Conservation (phyloP, 2,329 filamentous ascomycete genomes). For the Cladorrhinum sp. region DNA sequence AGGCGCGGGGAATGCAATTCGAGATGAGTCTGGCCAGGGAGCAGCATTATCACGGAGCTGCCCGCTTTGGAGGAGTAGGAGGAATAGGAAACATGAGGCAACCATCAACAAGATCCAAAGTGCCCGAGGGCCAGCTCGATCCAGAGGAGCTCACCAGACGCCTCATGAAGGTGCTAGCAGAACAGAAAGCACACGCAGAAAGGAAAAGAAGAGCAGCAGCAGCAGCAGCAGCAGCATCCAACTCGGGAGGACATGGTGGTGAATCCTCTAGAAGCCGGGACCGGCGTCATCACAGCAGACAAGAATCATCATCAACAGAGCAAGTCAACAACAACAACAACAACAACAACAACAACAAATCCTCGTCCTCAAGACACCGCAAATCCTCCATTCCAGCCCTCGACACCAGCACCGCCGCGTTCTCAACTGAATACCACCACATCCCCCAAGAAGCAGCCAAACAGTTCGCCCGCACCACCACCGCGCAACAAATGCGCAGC, state of each 20-base stretch:
- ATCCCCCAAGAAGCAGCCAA: conserved; percentile 52
- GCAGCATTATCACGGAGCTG: conserved; percentile 14
- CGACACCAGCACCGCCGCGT: background rate
- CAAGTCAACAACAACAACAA: no score
- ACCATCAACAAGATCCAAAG: background rate
- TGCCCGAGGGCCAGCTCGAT: conserved; percentile 43
- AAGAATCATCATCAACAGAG: conserved; percentile 4
- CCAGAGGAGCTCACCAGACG: conserved; percentile 54
- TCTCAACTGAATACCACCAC: conserved; percentile 39
- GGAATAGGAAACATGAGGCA: background rate
- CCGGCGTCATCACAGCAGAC: background rate
- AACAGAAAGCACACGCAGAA: conserved; percentile 45
- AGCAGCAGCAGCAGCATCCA: background rate
- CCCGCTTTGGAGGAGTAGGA: conserved; percentile 3
- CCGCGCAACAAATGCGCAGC: conserved; percentile 38
- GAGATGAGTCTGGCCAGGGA: conserved; percentile 25
- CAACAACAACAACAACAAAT: conserved; percentile 19
- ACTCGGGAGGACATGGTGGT: no score
- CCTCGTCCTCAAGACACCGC: conserved; percentile 14
- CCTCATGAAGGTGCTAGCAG: conserved; percentile 47
- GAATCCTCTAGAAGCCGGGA: background rate
- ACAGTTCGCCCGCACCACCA: conserved; percentile 54
- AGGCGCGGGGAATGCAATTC: conserved; percentile 22
- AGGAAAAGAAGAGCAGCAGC: conserved; percentile 29
- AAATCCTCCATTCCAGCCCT: conserved; percentile 1